A percentile compares a stretch with the other conserved stretches of the same genome.
Evolutionary conservation across 306 rosid genomes (phyloP).

Genomic region (Quercus cerris): DNA sequence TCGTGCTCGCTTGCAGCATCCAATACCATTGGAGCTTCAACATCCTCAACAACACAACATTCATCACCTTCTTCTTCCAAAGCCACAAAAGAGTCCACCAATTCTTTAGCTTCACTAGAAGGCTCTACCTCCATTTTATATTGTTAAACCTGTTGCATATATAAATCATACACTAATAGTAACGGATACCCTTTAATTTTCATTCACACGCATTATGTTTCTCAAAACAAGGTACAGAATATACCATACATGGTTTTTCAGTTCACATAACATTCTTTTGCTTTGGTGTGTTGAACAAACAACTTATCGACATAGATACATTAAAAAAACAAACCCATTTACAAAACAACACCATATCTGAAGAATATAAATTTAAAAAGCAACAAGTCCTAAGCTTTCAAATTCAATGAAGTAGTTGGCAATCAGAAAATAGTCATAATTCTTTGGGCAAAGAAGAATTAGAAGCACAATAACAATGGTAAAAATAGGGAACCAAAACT

Average conservation of each 20-base stretch:
- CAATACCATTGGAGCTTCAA: constrained; percentile 7
- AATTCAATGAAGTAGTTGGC: not conserved
- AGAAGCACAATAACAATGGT: not conserved
- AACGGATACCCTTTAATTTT: not conserved
- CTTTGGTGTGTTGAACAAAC: not conserved
- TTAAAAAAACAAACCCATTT: not conserved
- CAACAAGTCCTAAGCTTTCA: not conserved
- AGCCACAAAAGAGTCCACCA: not conserved
- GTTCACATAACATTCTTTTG: not conserved
- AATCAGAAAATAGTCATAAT: not conserved
- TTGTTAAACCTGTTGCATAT: not conserved
- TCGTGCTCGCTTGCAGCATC: constrained; percentile 8
- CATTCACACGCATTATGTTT: not conserved
- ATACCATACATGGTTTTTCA: not conserved
- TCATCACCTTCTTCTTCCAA: constrained; percentile 2
- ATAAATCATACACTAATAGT: not conserved
- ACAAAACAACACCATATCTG: not conserved
- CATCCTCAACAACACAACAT: constrained; percentile 3
- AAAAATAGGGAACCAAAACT: not conserved
- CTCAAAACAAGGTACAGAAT: not conserved
- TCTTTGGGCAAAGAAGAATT: not conserved
- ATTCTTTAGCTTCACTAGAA: constrained; percentile 10
- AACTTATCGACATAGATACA: not conserved
- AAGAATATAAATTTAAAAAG: not conserved
- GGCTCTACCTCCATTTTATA: constrained; percentile 10